Conservation (phyloP, 495 filamentous ascomycete species). For the Cairneyella variabilis region DNA sequence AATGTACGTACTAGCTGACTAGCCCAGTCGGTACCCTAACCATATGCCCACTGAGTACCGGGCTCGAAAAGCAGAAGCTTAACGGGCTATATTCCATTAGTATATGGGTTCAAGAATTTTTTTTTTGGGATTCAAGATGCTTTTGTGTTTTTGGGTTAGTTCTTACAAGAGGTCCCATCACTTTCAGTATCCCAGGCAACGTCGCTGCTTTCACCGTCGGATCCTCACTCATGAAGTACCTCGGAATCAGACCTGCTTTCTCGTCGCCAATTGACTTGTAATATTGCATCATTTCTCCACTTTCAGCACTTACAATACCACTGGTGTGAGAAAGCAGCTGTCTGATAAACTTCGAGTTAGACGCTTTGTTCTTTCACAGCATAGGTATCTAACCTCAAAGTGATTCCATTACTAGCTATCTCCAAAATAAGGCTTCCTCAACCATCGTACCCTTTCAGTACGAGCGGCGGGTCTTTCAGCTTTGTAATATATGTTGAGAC, state of each 20-base stretch:
- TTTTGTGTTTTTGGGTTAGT: too few relatives aligned
- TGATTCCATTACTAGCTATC: conserved; percentile 43
- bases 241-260: not conserved
- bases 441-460: conserved; percentile 18
- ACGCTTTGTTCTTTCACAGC: not conserved
- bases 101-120: too few relatives aligned
- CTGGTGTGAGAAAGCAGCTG: conserved; percentile 12
- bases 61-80: conserved; percentile 43
- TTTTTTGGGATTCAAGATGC: too few relatives aligned
- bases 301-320: conserved; percentile 1
- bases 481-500: conserved; percentile 21
- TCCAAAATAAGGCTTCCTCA: conserved; percentile 39
- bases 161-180: conserved; percentile 1
- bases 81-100: too few relatives aligned
- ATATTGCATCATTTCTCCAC: conserved; percentile 8
- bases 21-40: conserved; percentile 44
- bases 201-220: not conserved
- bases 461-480: conserved; percentile 19
- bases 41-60: conserved; percentile 44
- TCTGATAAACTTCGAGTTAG: not conserved
- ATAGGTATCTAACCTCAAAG: conserved; percentile 33
- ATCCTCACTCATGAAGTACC: conserved; percentile 8
- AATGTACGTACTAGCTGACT: conserved; percentile 34
- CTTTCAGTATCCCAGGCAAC: not conserved
- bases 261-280: not conserved